Percentiles rank a stretch among this genome's conserved stretches.
phyloP scores from a whole-genome alignment of 129 eudicot genomes.

The Rutidosis leptorrhynchoides region DNA sequence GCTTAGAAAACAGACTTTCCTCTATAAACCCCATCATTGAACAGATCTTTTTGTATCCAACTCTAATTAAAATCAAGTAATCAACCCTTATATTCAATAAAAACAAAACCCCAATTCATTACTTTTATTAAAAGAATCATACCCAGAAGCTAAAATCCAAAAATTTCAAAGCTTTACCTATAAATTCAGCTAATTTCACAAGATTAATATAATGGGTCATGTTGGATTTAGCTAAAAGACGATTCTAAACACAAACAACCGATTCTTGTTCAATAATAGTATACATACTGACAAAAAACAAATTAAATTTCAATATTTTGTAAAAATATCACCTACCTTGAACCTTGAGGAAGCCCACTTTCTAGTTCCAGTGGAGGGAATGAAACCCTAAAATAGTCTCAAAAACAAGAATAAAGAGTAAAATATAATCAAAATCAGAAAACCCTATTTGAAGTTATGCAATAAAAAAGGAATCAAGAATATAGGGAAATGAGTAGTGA shows the following conservation, averaged over 20 bases:
- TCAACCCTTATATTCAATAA: constrained; percentile 24
- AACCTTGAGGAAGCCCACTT: constrained; percentile 31
- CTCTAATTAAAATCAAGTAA: constrained; percentile 23
- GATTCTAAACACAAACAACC: constrained; percentile 30
- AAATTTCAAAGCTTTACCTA: constrained; percentile 12
- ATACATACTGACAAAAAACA: constrained; percentile 30
- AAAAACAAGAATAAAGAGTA: constrained; percentile 6
- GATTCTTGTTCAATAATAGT: constrained; percentile 30
- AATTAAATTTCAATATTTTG: constrained; percentile 12
- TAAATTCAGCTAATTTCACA: constrained; percentile 21
- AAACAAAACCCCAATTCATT: constrained; percentile 41
- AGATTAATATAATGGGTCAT: constrained; percentile 27
- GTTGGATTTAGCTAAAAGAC: constrained; percentile 28
- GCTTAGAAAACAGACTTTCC: constrained; percentile 47
- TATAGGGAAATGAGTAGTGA: constrained; percentile 29
- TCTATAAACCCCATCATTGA: constrained; percentile 37
- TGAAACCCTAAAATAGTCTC: constrained; percentile 49
- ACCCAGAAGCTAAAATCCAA: constrained; percentile 43
- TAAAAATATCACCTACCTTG: constrained; percentile 17
- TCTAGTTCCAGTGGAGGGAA: constrained; percentile 25
- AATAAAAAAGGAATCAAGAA: constrained; percentile 5
- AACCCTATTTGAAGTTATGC: constrained; percentile 17
- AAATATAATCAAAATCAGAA: constrained; percentile 5
- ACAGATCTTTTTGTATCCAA: constrained; percentile 28
- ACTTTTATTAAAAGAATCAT: constrained; percentile 29